phyloP scores from a whole-genome alignment of 768 basidiomycete genomes.

The Tephrocybe sp. region DNA sequence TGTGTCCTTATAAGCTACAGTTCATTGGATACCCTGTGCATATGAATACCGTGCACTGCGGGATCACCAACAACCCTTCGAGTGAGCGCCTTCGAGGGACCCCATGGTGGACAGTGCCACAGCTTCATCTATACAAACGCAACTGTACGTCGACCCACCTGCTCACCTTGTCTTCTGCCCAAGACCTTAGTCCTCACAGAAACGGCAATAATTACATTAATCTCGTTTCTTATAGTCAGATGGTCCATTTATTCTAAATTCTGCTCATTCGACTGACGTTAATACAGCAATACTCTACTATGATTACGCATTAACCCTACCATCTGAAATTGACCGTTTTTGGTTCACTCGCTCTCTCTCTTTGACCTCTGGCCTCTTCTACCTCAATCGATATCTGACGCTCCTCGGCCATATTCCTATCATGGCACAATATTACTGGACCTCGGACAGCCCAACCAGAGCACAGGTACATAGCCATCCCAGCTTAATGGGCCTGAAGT shows the following conservation, averaged over 20 bases:
- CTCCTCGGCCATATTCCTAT: slow-evolving; percentile 39
- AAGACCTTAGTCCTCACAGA: slow-evolving; percentile 3
- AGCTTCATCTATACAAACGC: no score
- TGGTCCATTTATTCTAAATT: not conserved
- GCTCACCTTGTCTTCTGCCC: no score
- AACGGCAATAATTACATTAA: slow-evolving; percentile 9
- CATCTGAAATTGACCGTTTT: slow-evolving; percentile 42
- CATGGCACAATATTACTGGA: slow-evolving; percentile 32
- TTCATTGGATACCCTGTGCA: no score
- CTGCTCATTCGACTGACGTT: not conserved
- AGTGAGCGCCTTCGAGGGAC: no score
- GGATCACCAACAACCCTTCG: no score
- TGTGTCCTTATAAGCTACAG: no score
- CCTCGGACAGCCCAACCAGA: slow-evolving; percentile 22
- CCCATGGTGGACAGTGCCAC: no score
- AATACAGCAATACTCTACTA: slow-evolving; percentile 41
- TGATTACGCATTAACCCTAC: slow-evolving; percentile 49
- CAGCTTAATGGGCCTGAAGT: no score
- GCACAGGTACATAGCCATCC: slow-evolving; percentile 19
- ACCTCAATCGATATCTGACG: slow-evolving; percentile 43
- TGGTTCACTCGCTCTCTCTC: slow-evolving; percentile 35
- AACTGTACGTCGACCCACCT: no score
- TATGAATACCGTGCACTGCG: no score
- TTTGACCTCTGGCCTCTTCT: slow-evolving; percentile 39
- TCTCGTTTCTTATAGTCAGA: slow-evolving; percentile 15